These are phyloP conservation scores for Candida glucosophila DNA, from an alignment of 1,139 yeast species.

Conservation along the genomic window DNA sequence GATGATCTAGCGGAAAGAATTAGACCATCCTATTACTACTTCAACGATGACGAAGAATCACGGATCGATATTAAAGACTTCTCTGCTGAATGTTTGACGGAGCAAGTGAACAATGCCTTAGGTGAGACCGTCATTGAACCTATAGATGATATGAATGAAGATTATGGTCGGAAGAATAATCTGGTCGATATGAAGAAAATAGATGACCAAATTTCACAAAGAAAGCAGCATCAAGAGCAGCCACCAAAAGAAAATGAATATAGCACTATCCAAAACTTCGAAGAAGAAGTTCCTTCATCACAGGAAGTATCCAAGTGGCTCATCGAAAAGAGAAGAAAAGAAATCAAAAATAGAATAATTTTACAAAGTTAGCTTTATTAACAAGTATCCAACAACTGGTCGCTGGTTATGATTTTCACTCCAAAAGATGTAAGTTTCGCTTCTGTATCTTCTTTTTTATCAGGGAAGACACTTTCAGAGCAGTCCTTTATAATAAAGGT, in stretches of 20 bases:
- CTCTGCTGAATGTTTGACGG: constrained; percentile 6
- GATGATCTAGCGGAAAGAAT: too few relatives aligned
- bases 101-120: constrained; percentile 9
- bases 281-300: constrained; percentile 22
- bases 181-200: constrained; percentile 15
- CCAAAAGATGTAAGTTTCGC: constrained; percentile 17
- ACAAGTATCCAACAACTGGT: too few relatives aligned
- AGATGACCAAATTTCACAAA: constrained; percentile 5
- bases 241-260: constrained; percentile 4
- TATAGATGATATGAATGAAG: constrained; percentile 5
- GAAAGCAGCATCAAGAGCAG: constrained; percentile 5
- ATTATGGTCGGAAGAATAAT: constrained; percentile 1
- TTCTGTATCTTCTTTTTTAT: constrained; percentile 19
- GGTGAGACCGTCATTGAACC: constrained; percentile 8
- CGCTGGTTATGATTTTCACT: constrained; percentile 12
- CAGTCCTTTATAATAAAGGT: constrained; percentile 54
- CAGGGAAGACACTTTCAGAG: constrained; percentile 29
- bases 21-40: too few relatives aligned
- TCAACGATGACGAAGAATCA: too few relatives aligned
- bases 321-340: constrained; percentile 36
- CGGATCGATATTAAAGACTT: background rate
- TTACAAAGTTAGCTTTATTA: constrained; percentile 11
- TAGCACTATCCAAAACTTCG: background rate
- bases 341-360: constrained; percentile 18
- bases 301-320: constrained; percentile 38